These are phyloP conservation scores for Beverwykella pulmonaria DNA, from an alignment of 495 filamentous ascomycete species.

Conservation along the genomic window DNA sequence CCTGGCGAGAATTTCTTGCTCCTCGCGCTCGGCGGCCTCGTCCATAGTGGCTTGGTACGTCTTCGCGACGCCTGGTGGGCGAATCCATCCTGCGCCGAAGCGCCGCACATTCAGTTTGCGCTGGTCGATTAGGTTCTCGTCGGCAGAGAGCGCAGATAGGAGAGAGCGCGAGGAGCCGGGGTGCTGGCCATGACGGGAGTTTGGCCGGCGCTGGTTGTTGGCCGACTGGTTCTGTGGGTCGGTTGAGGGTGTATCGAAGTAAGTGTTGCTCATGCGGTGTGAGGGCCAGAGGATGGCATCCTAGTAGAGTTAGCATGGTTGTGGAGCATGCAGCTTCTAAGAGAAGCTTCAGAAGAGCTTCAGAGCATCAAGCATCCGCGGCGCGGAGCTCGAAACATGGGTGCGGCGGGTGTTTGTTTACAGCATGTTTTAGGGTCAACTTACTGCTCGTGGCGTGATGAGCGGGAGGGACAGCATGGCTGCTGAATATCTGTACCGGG, in stretches of 20 bases:
- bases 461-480: slow-evolving; percentile 22
- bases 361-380: slow-evolving; percentile 1
- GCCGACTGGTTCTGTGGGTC: slow-evolving; percentile 23
- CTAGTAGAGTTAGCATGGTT: slow-evolving; percentile 5
- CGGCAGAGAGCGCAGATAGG: slow-evolving; percentile 31
- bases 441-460: slow-evolving; percentile 20
- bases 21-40: slow-evolving; percentile 48
- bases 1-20: slow-evolving; percentile 44
- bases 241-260: slow-evolving; percentile 21
- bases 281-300: slow-evolving; percentile 36
- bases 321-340: not conserved
- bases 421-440: not conserved
- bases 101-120: slow-evolving; percentile 48
- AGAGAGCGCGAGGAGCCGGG: slow-evolving; percentile 24
- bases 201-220: slow-evolving; percentile 28
- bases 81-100: slow-evolving; percentile 50
- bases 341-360: not conserved
- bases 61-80: slow-evolving; percentile 50
- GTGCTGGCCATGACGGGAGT: slow-evolving; percentile 27
- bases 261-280: slow-evolving; percentile 16
- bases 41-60: slow-evolving; percentile 50
- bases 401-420: slow-evolving; percentile 5
- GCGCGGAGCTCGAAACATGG: slow-evolving; percentile 12
- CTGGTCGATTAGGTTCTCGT: slow-evolving; percentile 44
- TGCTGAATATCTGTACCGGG: not conserved